Evolutionary conservation across 2,329 filamentous ascomycete species (phyloP).

Genomic region (Cercospora sp.): DNA sequence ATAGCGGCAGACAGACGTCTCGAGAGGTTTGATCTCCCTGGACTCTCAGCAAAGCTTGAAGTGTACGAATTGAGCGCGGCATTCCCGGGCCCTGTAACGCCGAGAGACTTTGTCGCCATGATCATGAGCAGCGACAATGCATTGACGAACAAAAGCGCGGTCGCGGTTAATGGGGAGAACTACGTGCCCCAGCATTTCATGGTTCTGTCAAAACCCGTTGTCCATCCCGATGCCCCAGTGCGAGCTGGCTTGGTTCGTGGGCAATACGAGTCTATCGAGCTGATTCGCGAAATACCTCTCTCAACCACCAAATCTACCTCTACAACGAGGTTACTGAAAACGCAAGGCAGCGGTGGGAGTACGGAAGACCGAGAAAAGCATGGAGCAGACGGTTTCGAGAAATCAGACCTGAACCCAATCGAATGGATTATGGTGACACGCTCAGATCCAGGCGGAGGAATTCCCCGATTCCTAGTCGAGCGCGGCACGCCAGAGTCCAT

Average conservation of each 20-base stretch:
- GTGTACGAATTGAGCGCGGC: constrained; percentile 86
- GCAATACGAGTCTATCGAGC: constrained; percentile 86
- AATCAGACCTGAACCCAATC: constrained; percentile 63
- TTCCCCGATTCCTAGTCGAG: constrained; percentile 89
- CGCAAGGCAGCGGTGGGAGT: constrained; percentile 11
- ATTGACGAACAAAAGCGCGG: constrained; percentile 49
- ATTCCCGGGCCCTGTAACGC: constrained; percentile 84
- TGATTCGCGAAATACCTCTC: constrained; percentile 78
- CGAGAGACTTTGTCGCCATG: constrained; percentile 83
- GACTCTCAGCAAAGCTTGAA: constrained; percentile 61
- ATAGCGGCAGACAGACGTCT: constrained; percentile 78
- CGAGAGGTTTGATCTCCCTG: constrained; percentile 62
- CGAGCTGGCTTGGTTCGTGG: constrained; percentile 76
- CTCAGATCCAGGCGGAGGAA: constrained; percentile 83
- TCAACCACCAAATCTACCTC: constrained; percentile 42
- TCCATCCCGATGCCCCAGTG: constrained; percentile 70
- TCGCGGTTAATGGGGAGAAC: constrained; percentile 36
- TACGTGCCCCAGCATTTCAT: constrained; percentile 70
- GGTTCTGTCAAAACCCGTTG: constrained; percentile 81
- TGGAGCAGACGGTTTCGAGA: constrained; percentile 34
- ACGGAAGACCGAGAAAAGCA: constrained; percentile 43
- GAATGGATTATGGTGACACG: constrained; percentile 94
- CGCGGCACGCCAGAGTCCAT: constrained; percentile 82
- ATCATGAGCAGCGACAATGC: constrained; percentile 66
- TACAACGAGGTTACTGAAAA: constrained; percentile 34